phyloP scores from a whole-genome alignment of 208 protist species.

The Leishmania turanica region DNA sequence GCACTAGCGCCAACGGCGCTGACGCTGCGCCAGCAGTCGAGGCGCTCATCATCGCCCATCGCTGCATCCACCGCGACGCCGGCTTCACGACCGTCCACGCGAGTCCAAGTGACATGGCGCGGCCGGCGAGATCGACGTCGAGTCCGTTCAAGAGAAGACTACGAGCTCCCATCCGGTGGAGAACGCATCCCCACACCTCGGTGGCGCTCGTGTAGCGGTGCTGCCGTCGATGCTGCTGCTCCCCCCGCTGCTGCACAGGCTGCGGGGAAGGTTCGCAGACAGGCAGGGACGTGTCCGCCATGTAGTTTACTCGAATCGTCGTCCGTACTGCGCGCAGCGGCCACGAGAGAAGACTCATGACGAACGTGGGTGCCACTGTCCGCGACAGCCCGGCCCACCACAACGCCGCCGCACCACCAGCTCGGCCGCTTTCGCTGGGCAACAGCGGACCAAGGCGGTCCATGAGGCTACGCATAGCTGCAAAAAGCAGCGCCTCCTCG shows the following conservation, averaged over 20 bases:
- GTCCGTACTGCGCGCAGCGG: constrained; percentile 29
- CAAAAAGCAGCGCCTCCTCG: constrained; percentile 18
- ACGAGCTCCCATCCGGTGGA: constrained; percentile 12
- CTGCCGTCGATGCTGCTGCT: constrained; percentile 1
- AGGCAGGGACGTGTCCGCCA: constrained; percentile 22
- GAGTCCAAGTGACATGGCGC: constrained; percentile 28
- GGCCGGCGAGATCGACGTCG: constrained; percentile 38
- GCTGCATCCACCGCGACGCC: constrained; percentile 21
- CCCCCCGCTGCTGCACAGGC: neutral
- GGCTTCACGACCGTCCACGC: constrained; percentile 32
- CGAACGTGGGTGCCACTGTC: constrained; percentile 11
- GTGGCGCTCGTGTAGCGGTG: constrained; percentile 3
- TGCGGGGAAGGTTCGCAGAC: neutral
- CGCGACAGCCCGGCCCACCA: neutral
- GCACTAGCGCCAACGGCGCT: constrained; percentile 3
- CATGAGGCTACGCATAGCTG: constrained; percentile 6
- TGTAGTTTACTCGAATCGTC: constrained; percentile 32
- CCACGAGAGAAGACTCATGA: constrained; percentile 28
- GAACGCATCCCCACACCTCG: constrained; percentile 11
- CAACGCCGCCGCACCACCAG: neutral
- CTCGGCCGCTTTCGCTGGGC: neutral
- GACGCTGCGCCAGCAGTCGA: neutral
- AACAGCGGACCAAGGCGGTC: neutral
- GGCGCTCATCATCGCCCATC: constrained; percentile 5
- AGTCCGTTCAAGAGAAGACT: constrained; percentile 36